A percentile compares a stretch with the other conserved stretches of the same genome.
These are phyloP conservation scores for Lophiotrema nucula DNA, from an alignment of 495 filamentous ascomycete species.

Conservation along the genomic window DNA sequence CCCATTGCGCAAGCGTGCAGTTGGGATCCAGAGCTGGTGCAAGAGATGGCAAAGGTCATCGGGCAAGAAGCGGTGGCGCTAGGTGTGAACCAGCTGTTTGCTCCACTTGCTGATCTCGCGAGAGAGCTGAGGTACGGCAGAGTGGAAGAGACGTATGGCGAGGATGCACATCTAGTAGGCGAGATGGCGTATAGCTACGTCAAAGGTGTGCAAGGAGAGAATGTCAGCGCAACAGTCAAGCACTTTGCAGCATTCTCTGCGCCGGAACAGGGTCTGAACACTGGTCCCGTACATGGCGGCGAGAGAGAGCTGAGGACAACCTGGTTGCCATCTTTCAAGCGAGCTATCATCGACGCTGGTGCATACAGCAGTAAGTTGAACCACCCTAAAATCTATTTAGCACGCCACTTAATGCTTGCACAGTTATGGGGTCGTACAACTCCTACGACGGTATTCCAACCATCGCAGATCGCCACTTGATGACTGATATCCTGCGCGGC, in stretches of 20 bases:
- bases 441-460: constrained; percentile 68
- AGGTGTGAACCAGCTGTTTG: constrained; percentile 68
- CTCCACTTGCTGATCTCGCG: constrained; percentile 64
- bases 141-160: constrained; percentile 67
- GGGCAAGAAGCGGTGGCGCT: constrained; percentile 60
- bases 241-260: constrained; percentile 64
- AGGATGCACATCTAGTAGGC: constrained; percentile 62
- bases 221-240: constrained; percentile 67
- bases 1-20: constrained; percentile 69
- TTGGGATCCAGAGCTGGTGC: constrained; percentile 55
- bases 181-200: constrained; percentile 62
- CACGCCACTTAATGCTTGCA: background rate
- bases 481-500: constrained; percentile 64
- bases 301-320: constrained; percentile 66
- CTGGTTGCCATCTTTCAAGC: constrained; percentile 64
- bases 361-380: constrained; percentile 50
- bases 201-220: constrained; percentile 59
- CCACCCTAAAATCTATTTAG: background rate
- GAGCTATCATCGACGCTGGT: constrained; percentile 65
- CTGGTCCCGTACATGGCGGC: constrained; percentile 66
- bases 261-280: constrained; percentile 70
- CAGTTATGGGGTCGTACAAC: constrained; percentile 67
- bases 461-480: constrained; percentile 58
- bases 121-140: constrained; percentile 67
- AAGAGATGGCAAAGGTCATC: constrained; percentile 62